phyloP scores from a whole-genome alignment of 2,329 filamentous ascomycete species.

The Sclerotinia glacialis region DNA sequence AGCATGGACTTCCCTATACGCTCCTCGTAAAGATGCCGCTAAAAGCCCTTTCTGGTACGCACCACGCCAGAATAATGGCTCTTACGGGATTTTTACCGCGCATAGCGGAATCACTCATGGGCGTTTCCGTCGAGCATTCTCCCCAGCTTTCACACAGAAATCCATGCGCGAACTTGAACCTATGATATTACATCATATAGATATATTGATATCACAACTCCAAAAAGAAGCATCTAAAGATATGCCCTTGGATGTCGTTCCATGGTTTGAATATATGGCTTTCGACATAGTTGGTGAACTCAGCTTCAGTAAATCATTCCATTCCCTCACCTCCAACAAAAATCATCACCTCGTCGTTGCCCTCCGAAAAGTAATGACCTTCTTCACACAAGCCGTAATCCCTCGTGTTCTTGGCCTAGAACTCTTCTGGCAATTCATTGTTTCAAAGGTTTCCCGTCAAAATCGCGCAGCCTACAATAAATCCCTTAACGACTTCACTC shows the following conservation, averaged over 20 bases:
- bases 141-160: constrained; percentile 5
- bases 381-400: not conserved
- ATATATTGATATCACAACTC: not conserved
- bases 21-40: not conserved
- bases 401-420: not conserved
- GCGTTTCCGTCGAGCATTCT: not conserved
- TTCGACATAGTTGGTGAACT: constrained; percentile 5
- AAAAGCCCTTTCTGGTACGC: constrained; percentile 11
- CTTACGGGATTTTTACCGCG: constrained; percentile 5
- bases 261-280: not conserved
- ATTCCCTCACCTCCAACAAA: not conserved
- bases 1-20: constrained; percentile 1
- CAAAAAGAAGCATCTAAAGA: not conserved
- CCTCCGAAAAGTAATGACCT: not conserved
- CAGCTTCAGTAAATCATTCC: not conserved
- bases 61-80: not conserved
- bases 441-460: not conserved
- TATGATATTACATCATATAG: not conserved
- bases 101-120: not conserved
- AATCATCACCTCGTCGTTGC: not conserved
- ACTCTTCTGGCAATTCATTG: not conserved
- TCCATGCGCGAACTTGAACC: constrained; percentile 6
- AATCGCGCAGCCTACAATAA: not conserved
- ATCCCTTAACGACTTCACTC: not conserved
- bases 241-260: not conserved